phyloP scores from a whole-genome alignment of 2,329 filamentous ascomycete species.

The Orbilia quercus region DNA sequence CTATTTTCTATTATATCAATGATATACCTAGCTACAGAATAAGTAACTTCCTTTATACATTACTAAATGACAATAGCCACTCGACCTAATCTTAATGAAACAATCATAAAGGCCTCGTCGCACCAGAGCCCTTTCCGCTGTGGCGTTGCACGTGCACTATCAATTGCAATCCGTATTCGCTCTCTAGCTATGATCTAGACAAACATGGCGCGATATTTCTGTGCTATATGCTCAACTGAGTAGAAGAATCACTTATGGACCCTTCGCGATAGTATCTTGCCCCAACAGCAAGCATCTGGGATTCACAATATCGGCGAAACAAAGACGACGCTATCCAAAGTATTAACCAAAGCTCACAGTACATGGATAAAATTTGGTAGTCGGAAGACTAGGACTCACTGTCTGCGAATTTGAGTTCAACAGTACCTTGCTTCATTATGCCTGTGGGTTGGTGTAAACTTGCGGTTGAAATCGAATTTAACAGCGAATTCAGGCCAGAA shows the following conservation, averaged over 20 bases:
- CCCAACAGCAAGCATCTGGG: constrained; percentile 20
- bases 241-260: background rate
- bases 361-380: background rate
- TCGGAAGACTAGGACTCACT: constrained; percentile 1
- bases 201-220: background rate
- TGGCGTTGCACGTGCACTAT: too few species aligned
- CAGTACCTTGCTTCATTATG: background rate
- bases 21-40: too few species aligned
- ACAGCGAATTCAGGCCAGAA: background rate
- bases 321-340: constrained; percentile 9
- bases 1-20: too few species aligned
- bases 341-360: background rate
- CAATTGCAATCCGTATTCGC: too few species aligned
- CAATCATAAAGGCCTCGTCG: too few species aligned
- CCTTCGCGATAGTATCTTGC: background rate
- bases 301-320: constrained; percentile 29
- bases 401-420: constrained; percentile 28
- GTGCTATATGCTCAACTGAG: background rate
- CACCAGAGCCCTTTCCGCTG: too few species aligned
- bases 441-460: background rate
- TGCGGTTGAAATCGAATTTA: background rate
- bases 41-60: too few species aligned
- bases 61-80: too few species aligned
- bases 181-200: background rate
- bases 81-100: too few species aligned